These are phyloP conservation scores for Rhodotorula graminis DNA, from an alignment of 768 basidiomycete species.

Conservation along the genomic window DNA sequence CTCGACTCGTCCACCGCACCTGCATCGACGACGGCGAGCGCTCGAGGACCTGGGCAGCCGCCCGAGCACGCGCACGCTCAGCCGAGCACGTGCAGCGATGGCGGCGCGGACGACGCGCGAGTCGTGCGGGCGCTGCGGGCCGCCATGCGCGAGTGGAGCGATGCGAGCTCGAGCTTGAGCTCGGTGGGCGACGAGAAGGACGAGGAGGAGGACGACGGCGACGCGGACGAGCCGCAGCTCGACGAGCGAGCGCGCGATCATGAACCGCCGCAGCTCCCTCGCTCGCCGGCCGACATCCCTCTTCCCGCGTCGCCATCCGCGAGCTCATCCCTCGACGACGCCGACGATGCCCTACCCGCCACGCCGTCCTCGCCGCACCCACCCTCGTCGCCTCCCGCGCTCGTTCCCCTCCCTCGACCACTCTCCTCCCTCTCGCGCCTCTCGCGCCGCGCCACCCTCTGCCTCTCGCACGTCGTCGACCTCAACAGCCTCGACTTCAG, in stretches of 20 bases:
- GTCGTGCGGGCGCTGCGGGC: slow-evolving; percentile 1
- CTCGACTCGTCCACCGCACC: not conserved
- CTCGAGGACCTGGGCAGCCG: no score
- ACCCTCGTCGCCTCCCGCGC: not conserved
- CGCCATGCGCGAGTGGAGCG: not conserved
- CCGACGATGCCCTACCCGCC: no score
- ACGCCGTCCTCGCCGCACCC: no score
- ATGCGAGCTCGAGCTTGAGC: not conserved
- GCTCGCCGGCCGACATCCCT: not conserved
- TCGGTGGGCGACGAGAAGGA: no score
- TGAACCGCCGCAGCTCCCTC: no score
- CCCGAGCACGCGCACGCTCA: no score
- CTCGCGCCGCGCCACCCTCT: slow-evolving; percentile 8
- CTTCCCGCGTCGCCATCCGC: not conserved
- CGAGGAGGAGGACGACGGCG: not conserved
- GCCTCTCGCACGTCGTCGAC: slow-evolving; percentile 7
- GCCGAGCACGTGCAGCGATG: not conserved
- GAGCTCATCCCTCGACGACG: no score
- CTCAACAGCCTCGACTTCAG: not conserved
- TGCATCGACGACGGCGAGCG: no score
- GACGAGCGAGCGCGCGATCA: no score
- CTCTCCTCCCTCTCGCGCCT: slow-evolving; percentile 2
- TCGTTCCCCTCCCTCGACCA: not conserved
- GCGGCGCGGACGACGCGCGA: not conserved
- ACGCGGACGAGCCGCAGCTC: not conserved